Conservation (phyloP, 345 rosid species). For the Linum lewisii region DNA sequence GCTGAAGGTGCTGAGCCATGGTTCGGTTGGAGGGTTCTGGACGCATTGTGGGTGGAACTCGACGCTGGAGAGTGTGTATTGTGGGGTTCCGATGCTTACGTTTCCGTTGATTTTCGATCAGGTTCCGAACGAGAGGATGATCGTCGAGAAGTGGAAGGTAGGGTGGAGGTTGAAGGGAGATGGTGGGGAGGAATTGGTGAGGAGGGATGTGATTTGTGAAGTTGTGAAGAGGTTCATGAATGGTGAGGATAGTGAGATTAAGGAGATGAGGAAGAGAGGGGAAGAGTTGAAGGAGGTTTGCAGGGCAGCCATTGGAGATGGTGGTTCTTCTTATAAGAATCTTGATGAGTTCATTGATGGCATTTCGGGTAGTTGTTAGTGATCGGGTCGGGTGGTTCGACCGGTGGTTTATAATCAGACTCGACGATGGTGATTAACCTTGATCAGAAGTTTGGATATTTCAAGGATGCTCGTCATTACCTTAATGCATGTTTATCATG, state of each 20-base stretch:
- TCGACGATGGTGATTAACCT: no score
- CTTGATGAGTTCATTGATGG: conserved; percentile 11
- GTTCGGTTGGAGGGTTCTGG: conserved; percentile 49
- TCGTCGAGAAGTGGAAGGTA: conserved; percentile 47
- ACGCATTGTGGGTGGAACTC: no score
- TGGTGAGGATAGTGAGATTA: background rate
- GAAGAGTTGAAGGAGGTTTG: background rate
- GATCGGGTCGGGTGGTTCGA: no score
- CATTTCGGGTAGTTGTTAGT: no score
- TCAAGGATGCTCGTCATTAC: no score
- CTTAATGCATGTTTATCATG: no score
- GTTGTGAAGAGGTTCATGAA: conserved; percentile 13
- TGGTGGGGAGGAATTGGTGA: background rate
- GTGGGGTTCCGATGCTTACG: conserved; percentile 38
- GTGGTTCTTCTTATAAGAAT: conserved; percentile 9
- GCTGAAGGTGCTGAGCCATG: conserved; percentile 39
- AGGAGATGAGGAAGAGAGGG: conserved; percentile 8
- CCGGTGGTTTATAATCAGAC: no score
- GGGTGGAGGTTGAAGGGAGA: conserved; percentile 32
- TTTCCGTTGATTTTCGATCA: conserved; percentile 48
- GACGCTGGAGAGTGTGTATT: conserved; percentile 31
- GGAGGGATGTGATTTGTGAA: background rate
- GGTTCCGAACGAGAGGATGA: conserved; percentile 28
- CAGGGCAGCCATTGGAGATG: background rate
- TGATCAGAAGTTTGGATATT: no score